Evolutionary conservation across 148 eudicot genomes (phyloP).

Genomic region (Salicornia ramosissima): DNA sequence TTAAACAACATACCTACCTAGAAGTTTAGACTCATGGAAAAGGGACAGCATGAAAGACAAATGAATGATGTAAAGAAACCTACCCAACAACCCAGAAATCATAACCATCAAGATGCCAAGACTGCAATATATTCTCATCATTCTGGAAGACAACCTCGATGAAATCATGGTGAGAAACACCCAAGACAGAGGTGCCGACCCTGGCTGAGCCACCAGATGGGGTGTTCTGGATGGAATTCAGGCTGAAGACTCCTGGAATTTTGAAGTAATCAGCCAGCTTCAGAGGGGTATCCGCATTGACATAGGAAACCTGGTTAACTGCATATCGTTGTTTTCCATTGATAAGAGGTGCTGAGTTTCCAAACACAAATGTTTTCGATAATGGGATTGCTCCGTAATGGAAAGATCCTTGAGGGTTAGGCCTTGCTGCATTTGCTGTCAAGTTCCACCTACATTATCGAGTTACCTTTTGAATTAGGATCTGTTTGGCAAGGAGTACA

Average conservation of each 20-base stretch:
- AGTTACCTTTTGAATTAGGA: too few species aligned
- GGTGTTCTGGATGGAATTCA: slow-evolving; percentile 52
- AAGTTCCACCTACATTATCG: slow-evolving; percentile 90
- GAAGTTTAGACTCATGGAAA: neutral
- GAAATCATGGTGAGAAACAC: slow-evolving; percentile 61
- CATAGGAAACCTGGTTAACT: slow-evolving; percentile 70
- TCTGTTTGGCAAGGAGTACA: too few species aligned
- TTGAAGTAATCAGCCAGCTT: slow-evolving; percentile 91
- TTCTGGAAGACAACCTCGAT: slow-evolving; percentile 81
- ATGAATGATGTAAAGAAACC: slow-evolving; percentile 8
- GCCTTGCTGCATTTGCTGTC: slow-evolving; percentile 96
- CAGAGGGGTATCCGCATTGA: slow-evolving; percentile 68
- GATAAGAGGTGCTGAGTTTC: slow-evolving; percentile 64
- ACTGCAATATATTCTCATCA: slow-evolving; percentile 58
- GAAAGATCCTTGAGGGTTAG: slow-evolving; percentile 95
- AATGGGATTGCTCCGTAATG: slow-evolving; percentile 72
- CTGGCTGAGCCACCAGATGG: slow-evolving; percentile 52
- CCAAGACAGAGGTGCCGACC: slow-evolving; percentile 57
- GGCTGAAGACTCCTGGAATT: slow-evolving; percentile 69
- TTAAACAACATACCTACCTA: slow-evolving; percentile 7
- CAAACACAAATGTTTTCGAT: slow-evolving; percentile 52
- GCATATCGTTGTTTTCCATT: slow-evolving; percentile 76
- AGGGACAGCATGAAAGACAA: neutral
- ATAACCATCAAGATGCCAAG: slow-evolving; percentile 99
- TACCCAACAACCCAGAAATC: slow-evolving; percentile 99